phyloP scores from a whole-genome alignment of 2,329 filamentous ascomycete genomes.

The Acephala macrosclerotiorum region DNA sequence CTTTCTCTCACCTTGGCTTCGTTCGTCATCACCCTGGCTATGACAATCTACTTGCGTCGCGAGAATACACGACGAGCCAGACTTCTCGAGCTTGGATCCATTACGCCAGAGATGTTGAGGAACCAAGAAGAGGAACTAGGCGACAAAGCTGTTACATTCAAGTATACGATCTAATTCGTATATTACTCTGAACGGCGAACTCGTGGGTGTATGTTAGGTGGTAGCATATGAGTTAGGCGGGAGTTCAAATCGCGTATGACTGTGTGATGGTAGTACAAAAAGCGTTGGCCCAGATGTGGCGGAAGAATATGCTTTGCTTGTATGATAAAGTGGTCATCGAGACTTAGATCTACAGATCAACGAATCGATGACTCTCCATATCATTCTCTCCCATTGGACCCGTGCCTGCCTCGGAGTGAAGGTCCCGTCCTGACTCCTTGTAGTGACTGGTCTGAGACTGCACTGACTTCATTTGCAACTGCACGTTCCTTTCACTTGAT shows the following conservation, averaged over 20 bases:
- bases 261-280: background rate
- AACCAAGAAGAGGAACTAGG: slow-evolving; percentile 59
- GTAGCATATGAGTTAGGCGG: background rate
- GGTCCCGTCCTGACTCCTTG: no score
- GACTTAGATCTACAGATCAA: no score
- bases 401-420: no score
- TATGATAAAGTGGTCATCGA: no score
- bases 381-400: no score
- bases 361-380: no score
- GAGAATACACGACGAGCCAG: slow-evolving; percentile 59
- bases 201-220: background rate
- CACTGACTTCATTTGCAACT: no score
- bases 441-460: no score
- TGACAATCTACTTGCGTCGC: slow-evolving; percentile 63
- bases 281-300: background rate
- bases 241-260: background rate
- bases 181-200: background rate
- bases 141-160: slow-evolving; percentile 63
- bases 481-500: no score
- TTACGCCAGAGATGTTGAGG: slow-evolving; percentile 58
- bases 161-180: slow-evolving; percentile 55
- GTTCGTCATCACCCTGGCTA: slow-evolving; percentile 57
- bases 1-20: slow-evolving; percentile 55
- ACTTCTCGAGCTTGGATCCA: slow-evolving; percentile 50
- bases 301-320: background rate